Base-by-base conservation (phyloP, 805 yeast species). In the Ogataea sp. region DNA sequence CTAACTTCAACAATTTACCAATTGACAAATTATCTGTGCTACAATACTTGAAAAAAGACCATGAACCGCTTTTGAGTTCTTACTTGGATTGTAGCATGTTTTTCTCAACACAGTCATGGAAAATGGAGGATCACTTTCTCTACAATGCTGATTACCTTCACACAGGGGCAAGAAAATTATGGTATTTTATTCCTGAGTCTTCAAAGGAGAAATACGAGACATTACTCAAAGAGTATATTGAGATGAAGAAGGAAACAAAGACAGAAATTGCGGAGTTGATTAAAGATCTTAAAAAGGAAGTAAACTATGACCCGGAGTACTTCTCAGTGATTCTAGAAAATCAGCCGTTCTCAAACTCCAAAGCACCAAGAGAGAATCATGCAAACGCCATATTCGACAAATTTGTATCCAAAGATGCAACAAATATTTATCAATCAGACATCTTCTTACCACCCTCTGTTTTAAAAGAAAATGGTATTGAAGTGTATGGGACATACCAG, bases 151-250 rank as follows among this genome's bases (percentile, higher is more conserved):
- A 75, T 49, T 80, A 68, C 44, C 73, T 69, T 34, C 77, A 75
- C 45, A 46, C 65, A 36, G 89, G 88, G 2, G 71, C 72, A 6
- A 50, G 64, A 13, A 73, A 70, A 49, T 49, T 72, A 16, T 78
- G 86, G 84, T 79, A 75, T 44, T 68, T 78, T 40, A 66, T 82
- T n/a, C 72, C 81, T 0, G 80, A 79, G 14, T 61, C 64, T 48
- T 75, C 74, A 38, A 68, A 68, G 39, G 67, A 56, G 2, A 70
- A 68, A 40, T 80, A 72, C 50, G 85, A 81, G 49, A 37, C 43
- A 2, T 51, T 74, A 14, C 32, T 70, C n/a, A 33, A 39, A 32
- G 17, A 31, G 2, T 39, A 40, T 21, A 13, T 44, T 4, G 35
- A 32, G 13, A 38, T 40, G 26, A 41, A 34, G 16, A 36, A 42